Conservation (phyloP, 2,329 filamentous ascomycete genomes). For the Diaporthe citri region DNA sequence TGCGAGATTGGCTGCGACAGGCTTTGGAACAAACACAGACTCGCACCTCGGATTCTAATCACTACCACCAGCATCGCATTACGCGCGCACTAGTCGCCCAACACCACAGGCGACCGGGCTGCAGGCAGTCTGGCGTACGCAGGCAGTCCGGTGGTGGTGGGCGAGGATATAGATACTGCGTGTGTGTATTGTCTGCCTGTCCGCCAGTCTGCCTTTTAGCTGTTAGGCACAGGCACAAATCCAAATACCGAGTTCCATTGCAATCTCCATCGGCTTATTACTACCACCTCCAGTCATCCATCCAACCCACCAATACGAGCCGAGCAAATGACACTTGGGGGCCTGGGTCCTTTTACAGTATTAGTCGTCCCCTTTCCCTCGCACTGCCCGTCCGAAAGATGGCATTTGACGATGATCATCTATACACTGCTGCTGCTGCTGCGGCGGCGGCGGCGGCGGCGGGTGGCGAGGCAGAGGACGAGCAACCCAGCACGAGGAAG, state of each 20-base stretch:
- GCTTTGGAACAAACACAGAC: slow-evolving; percentile 12
- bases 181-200: background rate
- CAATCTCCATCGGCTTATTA: slow-evolving; percentile 29
- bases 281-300: slow-evolving; percentile 4
- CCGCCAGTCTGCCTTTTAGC: background rate
- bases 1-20: slow-evolving; percentile 28
- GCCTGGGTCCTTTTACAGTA: background rate
- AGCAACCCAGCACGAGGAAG: no score
- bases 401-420: background rate
- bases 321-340: slow-evolving; percentile 18
- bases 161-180: no score
- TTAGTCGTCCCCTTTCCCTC: background rate
- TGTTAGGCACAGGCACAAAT: slow-evolving; percentile 9
- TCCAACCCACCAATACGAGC: slow-evolving; percentile 16
- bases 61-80: background rate
- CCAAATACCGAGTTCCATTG: slow-evolving; percentile 22
- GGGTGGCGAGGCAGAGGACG: background rate
- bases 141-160: no score
- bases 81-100: no score
- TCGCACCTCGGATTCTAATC: background rate
- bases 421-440: background rate
- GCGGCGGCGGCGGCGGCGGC: no score
- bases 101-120: no score
- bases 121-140: no score
- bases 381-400: background rate